Conservation (phyloP, 225 moss, liverwort and hornwort species). For the Physcomitrium patens region DNA sequence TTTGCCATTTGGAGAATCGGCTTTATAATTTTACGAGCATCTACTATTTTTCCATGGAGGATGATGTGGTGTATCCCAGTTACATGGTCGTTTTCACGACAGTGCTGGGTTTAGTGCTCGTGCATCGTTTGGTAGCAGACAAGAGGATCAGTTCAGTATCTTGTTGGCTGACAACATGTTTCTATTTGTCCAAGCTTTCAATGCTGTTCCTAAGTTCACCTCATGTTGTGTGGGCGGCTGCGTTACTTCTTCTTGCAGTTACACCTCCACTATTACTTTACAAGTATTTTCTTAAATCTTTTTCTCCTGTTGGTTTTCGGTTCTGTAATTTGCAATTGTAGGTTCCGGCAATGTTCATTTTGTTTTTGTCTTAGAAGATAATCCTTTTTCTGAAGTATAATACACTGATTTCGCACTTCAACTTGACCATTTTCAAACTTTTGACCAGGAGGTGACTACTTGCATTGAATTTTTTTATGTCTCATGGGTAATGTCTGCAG, state of each 20-base stretch:
- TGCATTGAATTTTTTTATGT: neutral
- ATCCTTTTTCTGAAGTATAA: conserved; percentile 13
- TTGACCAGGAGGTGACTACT: neutral
- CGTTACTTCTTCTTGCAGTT: conserved; percentile 80
- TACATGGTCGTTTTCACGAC: conserved; percentile 90
- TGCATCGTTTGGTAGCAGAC: conserved; percentile 71
- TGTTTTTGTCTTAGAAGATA: neutral
- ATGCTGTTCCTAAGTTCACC: conserved; percentile 83
- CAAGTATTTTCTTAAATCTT: conserved; percentile 55
- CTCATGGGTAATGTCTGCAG: conserved; percentile 48
- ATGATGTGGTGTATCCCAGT: conserved; percentile 92
- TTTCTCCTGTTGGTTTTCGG: conserved; percentile 12
- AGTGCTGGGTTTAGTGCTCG: conserved; percentile 82
- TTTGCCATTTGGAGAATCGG: conserved; percentile 89
- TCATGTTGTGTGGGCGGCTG: conserved; percentile 85
- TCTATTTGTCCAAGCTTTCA: conserved; percentile 89
- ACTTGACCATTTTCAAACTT: neutral
- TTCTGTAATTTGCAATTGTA: neutral
- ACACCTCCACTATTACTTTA: conserved; percentile 94
- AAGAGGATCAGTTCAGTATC: conserved; percentile 84
- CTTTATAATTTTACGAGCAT: conserved; percentile 87
- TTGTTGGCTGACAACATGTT: conserved; percentile 81
- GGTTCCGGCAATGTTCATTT: neutral
- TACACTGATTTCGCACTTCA: neutral
- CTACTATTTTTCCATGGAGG: conserved; percentile 79